Evolutionary conservation across 75 land plant genomes (phyloP), one percentile per base, ranked within the genome.

Genomic region (Selaginella tamariscina): DNA sequence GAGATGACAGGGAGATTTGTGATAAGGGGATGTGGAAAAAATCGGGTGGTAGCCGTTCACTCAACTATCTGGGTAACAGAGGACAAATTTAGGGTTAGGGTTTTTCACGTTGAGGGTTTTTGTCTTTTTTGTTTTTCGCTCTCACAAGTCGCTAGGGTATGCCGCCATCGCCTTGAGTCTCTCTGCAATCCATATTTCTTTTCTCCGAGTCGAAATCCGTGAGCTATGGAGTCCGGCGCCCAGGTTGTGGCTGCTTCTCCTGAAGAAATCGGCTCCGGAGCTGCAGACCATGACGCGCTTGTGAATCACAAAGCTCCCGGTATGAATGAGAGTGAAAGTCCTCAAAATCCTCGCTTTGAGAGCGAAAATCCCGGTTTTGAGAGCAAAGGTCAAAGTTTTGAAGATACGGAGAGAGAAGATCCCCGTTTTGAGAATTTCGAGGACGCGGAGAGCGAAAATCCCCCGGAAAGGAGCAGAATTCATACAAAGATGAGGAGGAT

Each of bases 31-130:
- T n/a, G n/a, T n/a, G n/a, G n/a, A n/a, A n/a, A n/a, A n/a, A 39
- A 39, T 39, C 49, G 49, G 49, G 49, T 39, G 49, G 49, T 39
- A 39, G 49, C 49, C 49, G 15, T 39, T 5, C 49, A 15, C 49
- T 39, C n/a, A n/a, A n/a, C n/a, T n/a, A n/a, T n/a, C n/a, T n/a
- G n/a, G n/a, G 49, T 39, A 15, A 15, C 5, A 15, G 11, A 39
- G 49, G 49, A 39, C 49, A 39, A 39, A 39, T 39, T 39, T 39
- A 39, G 49, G 49, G 49, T 39, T 39, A 39, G 49, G 49, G 49
- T 15, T 39, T 39, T 39, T 39, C 5, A 39, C n/a, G n/a, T n/a
- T n/a, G n/a, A 39, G 5, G 49, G 49, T 39, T 39, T 39, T 39
- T 39, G 11, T 39, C 11, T 39, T 15, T 15, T 39, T 39, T 39